Evolutionary conservation across 768 basidiomycete genomes (phyloP).

Genomic region (Lentinus tigrinus): DNA sequence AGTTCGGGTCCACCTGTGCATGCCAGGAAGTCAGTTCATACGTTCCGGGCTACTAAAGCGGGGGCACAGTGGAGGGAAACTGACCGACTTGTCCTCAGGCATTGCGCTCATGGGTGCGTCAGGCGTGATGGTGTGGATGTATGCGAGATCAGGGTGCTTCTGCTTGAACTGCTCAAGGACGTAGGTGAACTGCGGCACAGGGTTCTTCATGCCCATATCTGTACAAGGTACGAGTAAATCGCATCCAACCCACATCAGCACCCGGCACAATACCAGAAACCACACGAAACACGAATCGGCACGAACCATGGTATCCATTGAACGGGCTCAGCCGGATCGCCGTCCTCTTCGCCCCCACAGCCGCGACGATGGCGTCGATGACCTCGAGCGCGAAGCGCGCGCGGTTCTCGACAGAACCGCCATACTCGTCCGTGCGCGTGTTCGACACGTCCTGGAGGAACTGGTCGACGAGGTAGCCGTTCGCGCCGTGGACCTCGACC

Average conservation of each 20-base stretch:
- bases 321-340: slow-evolving; percentile 41
- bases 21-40: neutral
- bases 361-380: slow-evolving; percentile 35
- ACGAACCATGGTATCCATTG: slow-evolving; percentile 25
- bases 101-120: neutral
- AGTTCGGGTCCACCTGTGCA: slow-evolving; percentile 10
- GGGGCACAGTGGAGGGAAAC: neutral
- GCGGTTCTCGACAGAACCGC: slow-evolving; percentile 49
- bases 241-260: neutral
- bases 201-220: slow-evolving; percentile 50
- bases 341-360: slow-evolving; percentile 41
- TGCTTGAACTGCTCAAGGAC: slow-evolving; percentile 39
- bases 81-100: slow-evolving; percentile 2
- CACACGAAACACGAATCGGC: too few species aligned
- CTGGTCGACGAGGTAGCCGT: slow-evolving; percentile 39
- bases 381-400: slow-evolving; percentile 45
- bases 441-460: slow-evolving; percentile 40
- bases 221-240: slow-evolving; percentile 12
- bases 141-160: slow-evolving; percentile 39
- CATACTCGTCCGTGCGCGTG: slow-evolving; percentile 47
- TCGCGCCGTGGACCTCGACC: slow-evolving; percentile 28
- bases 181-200: slow-evolving; percentile 51
- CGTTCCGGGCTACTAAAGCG: too few species aligned
- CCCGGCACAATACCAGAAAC: too few species aligned
- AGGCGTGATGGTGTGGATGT: slow-evolving; percentile 36